Base-by-base conservation (phyloP, 129 eudicot genomes). In the Flaveria trinervia region DNA sequence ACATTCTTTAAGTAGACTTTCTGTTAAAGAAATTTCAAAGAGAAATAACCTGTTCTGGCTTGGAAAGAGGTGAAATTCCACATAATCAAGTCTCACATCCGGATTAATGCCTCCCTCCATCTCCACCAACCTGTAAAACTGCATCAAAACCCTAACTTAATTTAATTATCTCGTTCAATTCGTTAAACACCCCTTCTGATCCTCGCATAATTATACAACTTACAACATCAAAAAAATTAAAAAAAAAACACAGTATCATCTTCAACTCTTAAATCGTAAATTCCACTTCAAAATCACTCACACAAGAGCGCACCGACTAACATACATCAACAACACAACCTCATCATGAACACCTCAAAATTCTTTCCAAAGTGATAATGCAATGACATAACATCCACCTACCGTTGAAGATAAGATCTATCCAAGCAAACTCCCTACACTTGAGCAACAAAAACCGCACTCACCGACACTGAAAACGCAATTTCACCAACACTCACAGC, bases 21-120 rank as follows among this genome's bases (percentile, higher is more conserved):
- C 5, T 7, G 17, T 48, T 7, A 72, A 44, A n/a, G 46, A 17
- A 48, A 48, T 3, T 36, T 2, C 30, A 60, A 23, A 45, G 62
- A 43, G 64, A 59, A 80, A 43, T 55, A 74, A 94, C 98, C 98
- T 94, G 82, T 91, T 87, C 69, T 87, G 90, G 83, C 75, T 70
- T 0, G 93, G 93, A 81, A 83, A 81, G 68, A 86, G 68, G 45
- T 83, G 90, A 52, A 91, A 89, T 68, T 85, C 88, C 54, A 89
- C 84, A 83, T 79, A 86, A 76, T 90, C 93, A 48, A 90, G 90
- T 7, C 59, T 78, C 46, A 77, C 84, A 80, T 84, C 87, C 46
- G 84, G 83, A 76, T 70, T 86, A 48, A 79, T 83, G 64, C 71
- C 90, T 67, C 83, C 83, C 43, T 80, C 90, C 98, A 94, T 94